Evolutionary conservation across 1,284 basidiomycete genomes (phyloP), one percentile per base, ranked within the genome.

Genomic region (Peniophora sp.): DNA sequence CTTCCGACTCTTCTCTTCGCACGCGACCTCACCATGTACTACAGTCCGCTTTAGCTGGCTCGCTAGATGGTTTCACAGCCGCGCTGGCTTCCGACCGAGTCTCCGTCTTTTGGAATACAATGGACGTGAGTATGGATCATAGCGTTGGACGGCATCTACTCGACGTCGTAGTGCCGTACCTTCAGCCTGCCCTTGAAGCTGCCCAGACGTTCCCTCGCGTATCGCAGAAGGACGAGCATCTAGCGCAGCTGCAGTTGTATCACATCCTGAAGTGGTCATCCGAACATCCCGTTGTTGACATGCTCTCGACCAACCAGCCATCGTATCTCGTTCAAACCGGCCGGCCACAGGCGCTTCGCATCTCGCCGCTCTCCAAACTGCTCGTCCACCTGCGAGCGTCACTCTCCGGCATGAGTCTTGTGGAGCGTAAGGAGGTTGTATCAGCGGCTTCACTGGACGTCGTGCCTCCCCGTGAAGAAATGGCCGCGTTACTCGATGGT

Each of bases 321-420:
- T 89, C 88, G 1, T 89, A 83, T 60, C 73, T 92, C 38, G 77
- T 92, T 24, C 89, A 89, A 62, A 74, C 71, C 48, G 89, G 87
- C 2, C 67, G 73, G 11, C 85, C 88, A 2, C 76, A 81, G 48
- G 63, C 71, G 39, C 61, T 90, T 43, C 83, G 89, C 24, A 77
- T 75, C 22, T 79, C 87, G 56, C 66, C 73, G 1, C 70, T 72
- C 2, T 88, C 89, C 69, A 83, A 81, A 55, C 79, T 90, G 50
- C 65, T 91, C 23, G 81, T 85, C 53, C 81, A 89, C 60, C 71
- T 90, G 34, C 83, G 89, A 11, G 73, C 77, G 56, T 75, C 77
- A 59, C 64, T 84, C 34, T 72, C 63, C 16, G 58, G 59, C 34
- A 48, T 69, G 39, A 58, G 62, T 17, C 50, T 59, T 3, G 53